Conservation (phyloP, 768 basidiomycete species). For the Russula emetica region DNA sequence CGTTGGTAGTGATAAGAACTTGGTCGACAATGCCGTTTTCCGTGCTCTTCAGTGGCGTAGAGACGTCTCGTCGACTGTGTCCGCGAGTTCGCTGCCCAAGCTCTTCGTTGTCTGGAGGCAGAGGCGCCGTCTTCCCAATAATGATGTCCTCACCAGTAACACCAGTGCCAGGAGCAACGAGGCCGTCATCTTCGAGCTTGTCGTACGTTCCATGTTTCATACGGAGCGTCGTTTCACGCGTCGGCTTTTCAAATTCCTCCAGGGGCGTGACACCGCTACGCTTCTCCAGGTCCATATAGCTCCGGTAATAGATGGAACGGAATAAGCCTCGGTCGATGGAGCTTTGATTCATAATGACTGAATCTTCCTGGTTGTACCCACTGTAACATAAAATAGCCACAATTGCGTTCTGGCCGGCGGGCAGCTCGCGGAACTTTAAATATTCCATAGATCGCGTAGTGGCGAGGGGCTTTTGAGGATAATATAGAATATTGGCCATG, state of each 20-base stretch:
- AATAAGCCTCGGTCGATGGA: slow-evolving; percentile 98
- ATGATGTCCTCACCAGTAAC: slow-evolving; percentile 98
- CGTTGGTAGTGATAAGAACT: slow-evolving; percentile 93
- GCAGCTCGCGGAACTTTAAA: slow-evolving; percentile 95
- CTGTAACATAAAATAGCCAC: slow-evolving; percentile 98
- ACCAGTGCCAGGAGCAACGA: slow-evolving; percentile 93
- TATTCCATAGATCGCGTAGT: slow-evolving; percentile 99
- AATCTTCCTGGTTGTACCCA: slow-evolving; percentile 99
- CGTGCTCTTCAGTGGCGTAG: slow-evolving; percentile 95
- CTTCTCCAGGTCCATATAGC: slow-evolving; percentile 98
- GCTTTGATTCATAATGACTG: slow-evolving; percentile 99
- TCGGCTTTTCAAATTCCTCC: slow-evolving; percentile 97
- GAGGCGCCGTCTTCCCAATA: slow-evolving; percentile 97
- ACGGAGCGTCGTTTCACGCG: slow-evolving; percentile 84
- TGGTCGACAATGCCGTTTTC: slow-evolving; percentile 98
- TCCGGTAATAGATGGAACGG: slow-evolving; percentile 97
- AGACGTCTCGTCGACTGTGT: slow-evolving; percentile 93
- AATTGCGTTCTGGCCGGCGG: slow-evolving; percentile 98
- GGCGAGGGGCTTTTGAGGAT: slow-evolving; percentile 97
- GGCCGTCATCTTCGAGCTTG: slow-evolving; percentile 93
- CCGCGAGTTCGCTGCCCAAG: slow-evolving; percentile 91
- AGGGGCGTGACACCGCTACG: slow-evolving; percentile 86
- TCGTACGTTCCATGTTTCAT: slow-evolving; percentile 99
- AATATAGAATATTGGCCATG: slow-evolving; percentile 99
- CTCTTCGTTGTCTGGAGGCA: slow-evolving; percentile 95